Evolutionary conservation across 2,329 filamentous ascomycete genomes (phyloP), one percentile per base, ranked within the genome.

Genomic region (Stemphylium vesicarium): DNA sequence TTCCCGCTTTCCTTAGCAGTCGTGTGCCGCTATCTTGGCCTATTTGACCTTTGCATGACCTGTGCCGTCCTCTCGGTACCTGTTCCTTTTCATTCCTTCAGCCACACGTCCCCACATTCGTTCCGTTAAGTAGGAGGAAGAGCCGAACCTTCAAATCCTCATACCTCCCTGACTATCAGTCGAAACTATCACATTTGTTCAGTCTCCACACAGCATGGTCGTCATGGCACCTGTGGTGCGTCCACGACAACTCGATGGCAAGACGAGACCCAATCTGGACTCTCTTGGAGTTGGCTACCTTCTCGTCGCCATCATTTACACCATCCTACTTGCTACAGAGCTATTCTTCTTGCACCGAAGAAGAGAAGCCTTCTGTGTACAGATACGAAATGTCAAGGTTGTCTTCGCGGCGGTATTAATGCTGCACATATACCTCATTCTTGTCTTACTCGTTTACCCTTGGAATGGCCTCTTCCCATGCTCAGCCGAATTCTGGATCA

Each of bases 401-500:
- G 61, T 75, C 36, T 71, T 75, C 35, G 67, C 64, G 18, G 68
- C 74, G 12, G 65, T 75, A 4, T 63, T 61, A n/a, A 65, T 71
- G 59, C 68, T 76, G 13, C 74, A 76, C 45, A 50, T 75, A 16
- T 76, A 76, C 49, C 64, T 75, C 20, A 59, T 73, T 10, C 53
- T 75, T 12, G 72, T 75, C 15, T 56, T 75, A 8, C 56, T 75
- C 3, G 74, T 73, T n/a, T 76, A 76, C 50, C 70, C 71, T 11
- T 66, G 66, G 61, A 75, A 74, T 33, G 73, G 73, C 7, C 52
- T 62, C 3, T 75, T 70, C 24, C 72, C 72, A 16, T 75, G 71
- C 47, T 60, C 66, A 9, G 73, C 72, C n/a, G 73, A 75, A 45
- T 76, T 72, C 51, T 75, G 71, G 72, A 66, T 75, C 41, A 76